phyloP scores from a whole-genome alignment of 73 alveolate genomes.

The Paramecium sonneborni region DNA sequence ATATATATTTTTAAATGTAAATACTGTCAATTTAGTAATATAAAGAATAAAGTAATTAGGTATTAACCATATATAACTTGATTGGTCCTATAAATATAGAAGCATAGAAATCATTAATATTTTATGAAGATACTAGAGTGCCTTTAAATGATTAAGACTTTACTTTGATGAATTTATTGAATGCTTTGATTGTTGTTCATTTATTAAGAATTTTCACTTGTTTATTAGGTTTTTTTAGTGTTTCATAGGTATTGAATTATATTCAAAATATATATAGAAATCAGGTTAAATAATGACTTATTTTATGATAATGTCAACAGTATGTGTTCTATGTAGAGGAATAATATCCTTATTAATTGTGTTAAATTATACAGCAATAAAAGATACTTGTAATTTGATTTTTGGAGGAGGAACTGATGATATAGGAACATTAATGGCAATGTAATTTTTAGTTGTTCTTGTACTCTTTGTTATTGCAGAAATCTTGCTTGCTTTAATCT shows the following conservation, averaged over 20 bases:
- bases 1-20: conserved; percentile 31
- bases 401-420: background rate
- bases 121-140: conserved; percentile 44
- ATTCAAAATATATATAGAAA: background rate
- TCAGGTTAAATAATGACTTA: conserved; percentile 39
- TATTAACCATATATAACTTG: conserved; percentile 5
- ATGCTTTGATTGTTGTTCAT: conserved; percentile 51
- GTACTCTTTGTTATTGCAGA: conserved; percentile 36
- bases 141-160: conserved; percentile 24
- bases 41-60: background rate
- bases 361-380: background rate
- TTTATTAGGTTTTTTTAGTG: conserved; percentile 26
- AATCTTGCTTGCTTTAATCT: conserved; percentile 31
- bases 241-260: background rate
- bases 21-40: conserved; percentile 38
- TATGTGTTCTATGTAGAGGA: conserved; percentile 49
- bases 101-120: conserved; percentile 23
- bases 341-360: conserved; percentile 5
- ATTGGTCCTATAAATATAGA: conserved; percentile 38
- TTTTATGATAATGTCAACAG: conserved; percentile 50
- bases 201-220: conserved; percentile 31
- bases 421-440: background rate
- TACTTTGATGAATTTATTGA: conserved; percentile 7
- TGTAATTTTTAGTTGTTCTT: conserved; percentile 2
- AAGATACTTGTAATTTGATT: background rate